Conservation (phyloP, 2,329 filamentous ascomycete species). For the Fusarium praegraminearum region DNA sequence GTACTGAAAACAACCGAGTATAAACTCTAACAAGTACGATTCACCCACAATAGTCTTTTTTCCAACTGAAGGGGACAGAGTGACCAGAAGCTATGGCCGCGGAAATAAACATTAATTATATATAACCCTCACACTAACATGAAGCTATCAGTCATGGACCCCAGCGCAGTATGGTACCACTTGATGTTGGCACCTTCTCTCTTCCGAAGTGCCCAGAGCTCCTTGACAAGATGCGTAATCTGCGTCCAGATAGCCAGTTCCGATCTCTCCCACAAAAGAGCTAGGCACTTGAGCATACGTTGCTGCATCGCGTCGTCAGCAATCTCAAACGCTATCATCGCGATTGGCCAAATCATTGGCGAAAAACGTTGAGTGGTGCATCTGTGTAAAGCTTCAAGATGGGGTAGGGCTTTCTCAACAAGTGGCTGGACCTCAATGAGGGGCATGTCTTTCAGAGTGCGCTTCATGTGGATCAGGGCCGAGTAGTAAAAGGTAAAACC, state of each 20-base stretch:
- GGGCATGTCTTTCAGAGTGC: constrained; percentile 39
- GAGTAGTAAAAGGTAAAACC: constrained; percentile 45
- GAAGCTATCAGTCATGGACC: constrained; percentile 42
- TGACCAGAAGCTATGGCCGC: not conserved
- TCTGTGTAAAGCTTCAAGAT: constrained; percentile 35
- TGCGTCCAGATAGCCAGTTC: constrained; percentile 43
- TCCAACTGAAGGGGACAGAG: not conserved
- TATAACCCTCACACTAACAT: constrained; percentile 29
- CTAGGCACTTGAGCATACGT: constrained; percentile 39
- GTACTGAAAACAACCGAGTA: not conserved
- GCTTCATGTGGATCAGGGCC: constrained; percentile 44
- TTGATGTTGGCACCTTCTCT: constrained; percentile 36
- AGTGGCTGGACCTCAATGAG: constrained; percentile 41
- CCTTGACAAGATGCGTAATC: constrained; percentile 31
- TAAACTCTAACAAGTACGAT: not conserved
- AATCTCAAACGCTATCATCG: constrained; percentile 42
- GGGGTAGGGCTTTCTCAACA: constrained; percentile 41
- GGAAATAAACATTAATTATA: not conserved
- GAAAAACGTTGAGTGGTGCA: constrained; percentile 37
- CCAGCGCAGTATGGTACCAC: constrained; percentile 39
- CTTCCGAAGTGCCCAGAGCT: constrained; percentile 39
- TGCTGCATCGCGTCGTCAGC: constrained; percentile 30
- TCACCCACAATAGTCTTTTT: not conserved
- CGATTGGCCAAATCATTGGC: constrained; percentile 45
- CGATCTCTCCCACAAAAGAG: constrained; percentile 31